These are phyloP conservation scores for Exophiala sp. DNA, from an alignment of 2,329 filamentous ascomycete species.

Conservation along the genomic window DNA sequence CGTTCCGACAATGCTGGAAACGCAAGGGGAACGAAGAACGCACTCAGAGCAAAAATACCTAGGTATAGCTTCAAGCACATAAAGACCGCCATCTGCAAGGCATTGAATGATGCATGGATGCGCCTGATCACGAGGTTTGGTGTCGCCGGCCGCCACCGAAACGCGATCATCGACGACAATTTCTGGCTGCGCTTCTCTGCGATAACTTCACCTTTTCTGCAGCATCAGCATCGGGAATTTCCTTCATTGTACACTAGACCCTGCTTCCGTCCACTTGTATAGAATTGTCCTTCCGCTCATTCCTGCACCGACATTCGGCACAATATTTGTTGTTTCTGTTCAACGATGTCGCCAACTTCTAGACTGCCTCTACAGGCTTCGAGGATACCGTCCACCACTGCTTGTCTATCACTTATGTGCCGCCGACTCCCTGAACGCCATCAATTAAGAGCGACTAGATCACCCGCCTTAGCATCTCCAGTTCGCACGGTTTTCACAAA, in stretches of 20 bases:
- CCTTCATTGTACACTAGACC: not conserved
- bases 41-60: slow-evolving; percentile 68
- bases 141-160: slow-evolving; percentile 5
- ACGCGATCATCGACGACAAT: not conserved
- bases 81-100: not conserved
- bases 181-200: not conserved
- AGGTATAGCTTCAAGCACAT: not conserved
- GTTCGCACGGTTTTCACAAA: slow-evolving; percentile 25
- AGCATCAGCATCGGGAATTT: not conserved
- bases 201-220: not conserved
- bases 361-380: slow-evolving; percentile 6
- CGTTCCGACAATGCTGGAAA: slow-evolving; percentile 90
- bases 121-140: slow-evolving; percentile 21
- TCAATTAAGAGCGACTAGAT: no score
- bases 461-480: slow-evolving; percentile 26
- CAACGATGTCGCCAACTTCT: slow-evolving; percentile 7
- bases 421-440: no score
- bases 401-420: not conserved
- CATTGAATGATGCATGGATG: not conserved
- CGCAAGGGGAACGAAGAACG: slow-evolving; percentile 79
- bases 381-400: not conserved
- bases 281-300: not conserved
- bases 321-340: not conserved
- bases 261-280: no score
- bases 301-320: not conserved